phyloP scores from a whole-genome alignment of 2,329 filamentous ascomycete genomes.

The Pseudocercospora fuligena region DNA sequence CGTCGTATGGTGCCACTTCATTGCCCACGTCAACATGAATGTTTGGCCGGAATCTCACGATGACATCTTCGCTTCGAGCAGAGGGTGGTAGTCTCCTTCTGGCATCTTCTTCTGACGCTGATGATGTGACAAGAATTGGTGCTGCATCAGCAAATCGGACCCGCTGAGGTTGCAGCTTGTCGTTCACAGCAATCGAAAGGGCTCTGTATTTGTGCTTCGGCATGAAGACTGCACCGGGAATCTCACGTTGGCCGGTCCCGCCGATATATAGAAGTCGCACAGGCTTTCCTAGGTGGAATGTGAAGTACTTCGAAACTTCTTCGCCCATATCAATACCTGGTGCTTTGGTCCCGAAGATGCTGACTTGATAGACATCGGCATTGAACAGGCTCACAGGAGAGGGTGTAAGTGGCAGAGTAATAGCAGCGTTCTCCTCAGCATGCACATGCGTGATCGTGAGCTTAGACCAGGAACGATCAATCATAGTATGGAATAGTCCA shows the following conservation, averaged over 20 bases:
- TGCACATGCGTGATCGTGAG: constrained; percentile 41
- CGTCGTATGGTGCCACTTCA: constrained; percentile 38
- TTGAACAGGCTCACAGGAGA: constrained; percentile 40
- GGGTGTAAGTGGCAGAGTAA: constrained; percentile 38
- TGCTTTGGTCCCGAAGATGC: constrained; percentile 42
- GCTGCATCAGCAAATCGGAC: constrained; percentile 42
- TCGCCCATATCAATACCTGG: constrained; percentile 42
- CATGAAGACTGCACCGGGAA: constrained; percentile 40
- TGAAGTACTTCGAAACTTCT: constrained; percentile 39
- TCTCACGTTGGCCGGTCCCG: constrained; percentile 41
- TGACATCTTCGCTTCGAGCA: constrained; percentile 39
- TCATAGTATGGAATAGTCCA: constrained; percentile 40
- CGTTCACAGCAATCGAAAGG: constrained; percentile 40
- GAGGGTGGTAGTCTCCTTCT: constrained; percentile 36
- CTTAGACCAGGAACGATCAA: constrained; percentile 41
- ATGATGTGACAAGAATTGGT: constrained; percentile 40
- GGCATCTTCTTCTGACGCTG: constrained; percentile 42
- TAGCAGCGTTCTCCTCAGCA: constrained; percentile 34
- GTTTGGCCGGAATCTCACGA: constrained; percentile 41
- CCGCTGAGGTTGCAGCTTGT: constrained; percentile 41
- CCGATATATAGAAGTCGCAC: constrained; percentile 41
- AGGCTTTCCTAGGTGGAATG: constrained; percentile 33
- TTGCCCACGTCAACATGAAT: constrained; percentile 40
- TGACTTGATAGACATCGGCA: constrained; percentile 36
- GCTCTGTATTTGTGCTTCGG: constrained; percentile 39